Evolutionary conservation across 208 protist genomes (phyloP), one percentile per base, ranked within the genome.

Genomic region (Trypanosoma lewisi): DNA sequence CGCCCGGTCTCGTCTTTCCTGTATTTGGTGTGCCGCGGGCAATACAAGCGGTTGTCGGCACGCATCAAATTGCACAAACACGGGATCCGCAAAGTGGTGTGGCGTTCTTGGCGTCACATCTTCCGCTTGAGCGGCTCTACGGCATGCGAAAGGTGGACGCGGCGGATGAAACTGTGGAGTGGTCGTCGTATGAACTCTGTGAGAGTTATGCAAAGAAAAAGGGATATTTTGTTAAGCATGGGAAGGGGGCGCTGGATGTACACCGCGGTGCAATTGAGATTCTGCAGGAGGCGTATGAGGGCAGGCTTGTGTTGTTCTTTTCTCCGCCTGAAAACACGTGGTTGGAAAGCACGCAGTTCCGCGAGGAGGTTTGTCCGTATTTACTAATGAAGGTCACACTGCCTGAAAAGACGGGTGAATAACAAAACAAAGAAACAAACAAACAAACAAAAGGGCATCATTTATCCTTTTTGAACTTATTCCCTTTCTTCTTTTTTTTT

Each of bases 21-120:
- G 75, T 89, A 14, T 76, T 82, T 49, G 89, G 82, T 19, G 37
- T 97, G 3, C 88, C 87, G 16, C 80, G 75, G 1, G 65, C 77
- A 0, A 63, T 97, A n/a, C 94, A 99, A 77, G 92, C 98, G 8
- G 70, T 99, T 6, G 75, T 94, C 42, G 97, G 97, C 45, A 82
- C 97, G 27, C 98, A 96, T 48, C 96, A 98, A 55, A 96, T 99
- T 25, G 95, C 97, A 2, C 98, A 99, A 69, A 96, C 97, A 11
- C 69, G 96, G 28, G 97, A 99, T 63, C 97, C 97, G 17, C 98
- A 97, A 74, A 94, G 86, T 25, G 79, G 90, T 11, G 80, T 98
- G 25, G 75, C 79, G 45, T 98, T 89, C 71, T 75, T 98, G 5
- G 93, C 93, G 11, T 82, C 97, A 16, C 87, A 97, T 53, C 63